phyloP scores from a whole-genome alignment of 495 filamentous ascomycete species.

The Clavariopsis aquatica region DNA sequence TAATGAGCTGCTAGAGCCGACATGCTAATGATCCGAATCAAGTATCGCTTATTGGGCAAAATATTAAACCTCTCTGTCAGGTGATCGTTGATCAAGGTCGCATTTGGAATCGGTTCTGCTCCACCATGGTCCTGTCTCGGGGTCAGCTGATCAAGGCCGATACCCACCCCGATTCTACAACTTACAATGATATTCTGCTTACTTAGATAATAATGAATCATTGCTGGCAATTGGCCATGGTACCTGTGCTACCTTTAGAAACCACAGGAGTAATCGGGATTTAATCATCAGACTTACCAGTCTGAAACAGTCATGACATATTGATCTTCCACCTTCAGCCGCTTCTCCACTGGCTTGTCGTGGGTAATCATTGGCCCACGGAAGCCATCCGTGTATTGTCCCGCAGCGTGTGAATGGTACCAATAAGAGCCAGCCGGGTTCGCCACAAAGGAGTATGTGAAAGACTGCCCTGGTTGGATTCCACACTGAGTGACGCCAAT shows the following conservation, averaged over 20 bases:
- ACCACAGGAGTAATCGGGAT: neutral
- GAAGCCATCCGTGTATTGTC: conserved; percentile 25
- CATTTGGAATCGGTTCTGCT: conserved; percentile 14
- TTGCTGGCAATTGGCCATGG: conserved; percentile 8
- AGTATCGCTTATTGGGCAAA: conserved; percentile 17
- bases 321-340: conserved; percentile 14
- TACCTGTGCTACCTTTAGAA: neutral
- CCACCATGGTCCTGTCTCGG: neutral
- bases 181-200: neutral
- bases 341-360: conserved; percentile 13
- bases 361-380: conserved; percentile 30
- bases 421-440: conserved; percentile 39
- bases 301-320: conserved; percentile 26
- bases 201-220: conserved; percentile 20
- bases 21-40: conserved; percentile 30
- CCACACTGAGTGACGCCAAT: conserved; percentile 26
- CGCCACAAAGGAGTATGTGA: conserved; percentile 23
- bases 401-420: conserved; percentile 37
- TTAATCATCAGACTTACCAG: conserved; percentile 2
- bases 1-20: conserved; percentile 17
- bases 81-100: conserved; percentile 24
- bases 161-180: neutral
- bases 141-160: neutral
- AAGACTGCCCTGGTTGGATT: conserved; percentile 22
- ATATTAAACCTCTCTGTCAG: conserved; percentile 14